Evolutionary conservation across 257 asterid genomes (phyloP).

Genomic region (Leonotis leonurus): DNA sequence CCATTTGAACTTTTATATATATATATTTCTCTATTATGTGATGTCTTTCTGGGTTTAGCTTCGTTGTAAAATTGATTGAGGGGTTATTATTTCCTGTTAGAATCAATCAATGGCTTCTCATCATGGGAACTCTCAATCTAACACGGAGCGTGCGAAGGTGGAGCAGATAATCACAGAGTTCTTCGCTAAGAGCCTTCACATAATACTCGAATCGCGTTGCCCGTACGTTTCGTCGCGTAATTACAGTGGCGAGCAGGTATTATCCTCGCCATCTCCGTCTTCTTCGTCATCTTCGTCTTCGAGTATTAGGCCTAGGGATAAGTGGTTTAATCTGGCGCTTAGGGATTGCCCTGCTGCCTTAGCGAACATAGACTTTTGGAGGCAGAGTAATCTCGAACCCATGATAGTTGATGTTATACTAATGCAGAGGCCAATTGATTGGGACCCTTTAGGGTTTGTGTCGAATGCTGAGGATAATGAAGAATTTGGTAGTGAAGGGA

Average conservation of each 20-base stretch:
- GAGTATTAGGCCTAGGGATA: slow-evolving; percentile 72
- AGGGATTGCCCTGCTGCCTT: slow-evolving; percentile 84
- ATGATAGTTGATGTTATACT: slow-evolving; percentile 76
- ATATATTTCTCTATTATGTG: background rate
- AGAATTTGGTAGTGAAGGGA: slow-evolving; percentile 38
- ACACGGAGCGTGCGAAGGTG: slow-evolving; percentile 75
- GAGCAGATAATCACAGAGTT: slow-evolving; percentile 89
- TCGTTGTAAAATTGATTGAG: background rate
- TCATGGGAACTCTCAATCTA: slow-evolving; percentile 47
- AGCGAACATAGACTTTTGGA: slow-evolving; percentile 81
- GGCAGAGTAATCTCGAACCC: slow-evolving; percentile 75
- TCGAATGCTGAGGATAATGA: slow-evolving; percentile 45
- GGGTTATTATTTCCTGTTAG: slow-evolving; percentile 7
- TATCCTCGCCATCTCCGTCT: slow-evolving; percentile 62
- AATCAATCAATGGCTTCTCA: slow-evolving; percentile 48
- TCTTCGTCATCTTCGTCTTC: slow-evolving; percentile 64
- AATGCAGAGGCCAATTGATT: slow-evolving; percentile 43
- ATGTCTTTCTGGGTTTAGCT: background rate
- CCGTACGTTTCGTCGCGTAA: slow-evolving; percentile 79
- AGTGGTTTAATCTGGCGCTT: slow-evolving; percentile 77
- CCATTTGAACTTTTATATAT: background rate
- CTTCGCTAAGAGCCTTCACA: slow-evolving; percentile 81
- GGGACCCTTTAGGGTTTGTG: slow-evolving; percentile 38
- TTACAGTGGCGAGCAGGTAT: slow-evolving; percentile 65
- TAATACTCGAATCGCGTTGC: slow-evolving; percentile 82